Conservation (phyloP, 805 yeast species). For the Teunomyces lycoperdinae region DNA sequence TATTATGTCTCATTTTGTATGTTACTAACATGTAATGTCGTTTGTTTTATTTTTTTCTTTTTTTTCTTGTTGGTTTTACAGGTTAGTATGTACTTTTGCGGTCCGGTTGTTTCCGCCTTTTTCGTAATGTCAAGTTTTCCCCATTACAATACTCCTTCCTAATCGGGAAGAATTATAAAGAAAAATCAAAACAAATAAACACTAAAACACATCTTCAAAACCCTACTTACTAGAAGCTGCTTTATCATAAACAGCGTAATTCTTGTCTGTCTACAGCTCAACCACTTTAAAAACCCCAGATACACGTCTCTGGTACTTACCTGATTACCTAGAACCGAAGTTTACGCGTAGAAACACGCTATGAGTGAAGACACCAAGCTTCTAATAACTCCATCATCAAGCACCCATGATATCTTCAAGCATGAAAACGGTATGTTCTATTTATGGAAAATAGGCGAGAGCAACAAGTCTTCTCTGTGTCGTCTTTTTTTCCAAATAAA, state of each 20-base stretch:
- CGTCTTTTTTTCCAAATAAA: not conserved
- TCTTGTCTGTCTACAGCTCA: too few species aligned
- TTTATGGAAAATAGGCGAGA: not conserved
- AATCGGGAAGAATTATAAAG: constrained; percentile 1
- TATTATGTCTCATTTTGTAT: too few species aligned
- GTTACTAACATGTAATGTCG: too few species aligned
- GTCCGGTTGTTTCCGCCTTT: not conserved
- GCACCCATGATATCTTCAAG: constrained; percentile 18
- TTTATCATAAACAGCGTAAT: not conserved
- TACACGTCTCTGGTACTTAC: not conserved
- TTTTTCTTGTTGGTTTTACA: not conserved
- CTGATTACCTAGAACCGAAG: not conserved
- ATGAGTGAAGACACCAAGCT: constrained; percentile 2
- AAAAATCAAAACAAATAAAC: not conserved
- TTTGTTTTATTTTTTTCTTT: not conserved
- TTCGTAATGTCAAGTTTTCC: not conserved
- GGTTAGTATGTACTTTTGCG: not conserved
- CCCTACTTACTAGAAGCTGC: not conserved
- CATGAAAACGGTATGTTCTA: constrained; percentile 28
- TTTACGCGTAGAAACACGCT: not conserved
- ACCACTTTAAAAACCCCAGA: not conserved
- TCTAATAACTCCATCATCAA: not conserved
- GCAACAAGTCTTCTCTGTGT: not conserved
- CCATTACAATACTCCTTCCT: not conserved
- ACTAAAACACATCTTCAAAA: not conserved